A percentile compares a stretch with the other conserved stretches of the same genome.
Evolutionary conservation across 805 yeast genomes (phyloP).

Genomic region (Scheffersomyces ergatensis): DNA sequence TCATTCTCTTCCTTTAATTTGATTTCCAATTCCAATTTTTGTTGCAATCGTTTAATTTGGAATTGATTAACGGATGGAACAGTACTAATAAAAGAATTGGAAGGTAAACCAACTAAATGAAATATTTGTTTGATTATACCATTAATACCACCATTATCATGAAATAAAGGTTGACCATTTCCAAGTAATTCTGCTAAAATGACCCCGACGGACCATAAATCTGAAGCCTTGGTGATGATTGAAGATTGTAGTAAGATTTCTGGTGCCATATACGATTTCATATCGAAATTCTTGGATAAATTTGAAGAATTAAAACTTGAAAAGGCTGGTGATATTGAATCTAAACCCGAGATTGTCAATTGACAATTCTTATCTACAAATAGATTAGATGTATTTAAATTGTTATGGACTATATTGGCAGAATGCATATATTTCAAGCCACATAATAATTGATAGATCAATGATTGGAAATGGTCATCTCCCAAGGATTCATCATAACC

Average conservation of each 20-base stretch:
- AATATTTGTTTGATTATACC: background rate
- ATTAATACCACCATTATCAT: background rate
- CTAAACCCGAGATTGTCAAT: slow-evolving; percentile 91
- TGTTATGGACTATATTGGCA: slow-evolving; percentile 89
- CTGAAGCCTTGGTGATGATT: slow-evolving; percentile 93
- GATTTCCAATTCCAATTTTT: slow-evolving; percentile 73
- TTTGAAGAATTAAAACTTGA: too few species aligned
- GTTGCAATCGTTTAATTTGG: slow-evolving; percentile 55
- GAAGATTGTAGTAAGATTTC: too few species aligned
- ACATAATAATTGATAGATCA: slow-evolving; percentile 86
- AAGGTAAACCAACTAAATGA: background rate
- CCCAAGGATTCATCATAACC: slow-evolving; percentile 63
- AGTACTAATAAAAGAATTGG: background rate
- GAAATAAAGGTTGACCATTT: slow-evolving; percentile 33
- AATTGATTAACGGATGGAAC: slow-evolving; percentile 66
- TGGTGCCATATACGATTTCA: too few species aligned
- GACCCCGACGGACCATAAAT: slow-evolving; percentile 97
- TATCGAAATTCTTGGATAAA: too few species aligned
- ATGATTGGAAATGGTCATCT: slow-evolving; percentile 93
- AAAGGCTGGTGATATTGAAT: slow-evolving; percentile 89
- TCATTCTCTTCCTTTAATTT: slow-evolving; percentile 79
- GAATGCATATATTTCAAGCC: slow-evolving; percentile 86
- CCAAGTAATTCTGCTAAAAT: slow-evolving; percentile 91
- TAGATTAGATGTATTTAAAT: slow-evolving; percentile 87
- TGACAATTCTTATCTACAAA: slow-evolving; percentile 94